Conservation (phyloP, 108 stramenopile genomes). For the Schizochytrium sp. region DNA sequence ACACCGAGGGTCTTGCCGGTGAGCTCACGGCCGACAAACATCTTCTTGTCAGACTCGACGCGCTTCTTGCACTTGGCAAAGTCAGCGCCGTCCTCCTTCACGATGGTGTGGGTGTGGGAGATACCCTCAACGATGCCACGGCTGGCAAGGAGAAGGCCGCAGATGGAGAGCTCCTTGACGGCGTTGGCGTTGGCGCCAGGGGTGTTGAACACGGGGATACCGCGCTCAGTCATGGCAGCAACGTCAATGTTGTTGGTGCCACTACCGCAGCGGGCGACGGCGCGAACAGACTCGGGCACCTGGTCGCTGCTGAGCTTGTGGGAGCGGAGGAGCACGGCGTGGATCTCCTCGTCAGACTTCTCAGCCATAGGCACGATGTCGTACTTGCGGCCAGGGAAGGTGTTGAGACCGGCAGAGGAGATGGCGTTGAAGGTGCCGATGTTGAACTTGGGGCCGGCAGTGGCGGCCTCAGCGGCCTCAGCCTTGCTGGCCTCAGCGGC, state of each 20-base stretch:
- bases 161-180: constrained; percentile 90
- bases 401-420: constrained; percentile 73
- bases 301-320: constrained; percentile 90
- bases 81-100: constrained; percentile 78
- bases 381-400: constrained; percentile 43
- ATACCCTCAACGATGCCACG: constrained; percentile 87
- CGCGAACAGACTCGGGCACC: constrained; percentile 83
- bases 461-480: constrained; percentile 14
- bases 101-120: constrained; percentile 86
- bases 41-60: constrained; percentile 91
- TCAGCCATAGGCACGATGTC: constrained; percentile 55
- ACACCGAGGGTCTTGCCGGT: constrained; percentile 92
- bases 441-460: constrained; percentile 77
- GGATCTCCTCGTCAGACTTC: constrained; percentile 66
- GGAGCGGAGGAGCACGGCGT: constrained; percentile 87
- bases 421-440: constrained; percentile 93
- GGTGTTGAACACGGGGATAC: constrained; percentile 96
- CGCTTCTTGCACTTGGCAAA: constrained; percentile 79
- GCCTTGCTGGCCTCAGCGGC: background rate
- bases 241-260: constrained; percentile 95
- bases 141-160: constrained; percentile 84
- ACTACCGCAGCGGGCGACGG: constrained; percentile 93
- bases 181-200: constrained; percentile 96
- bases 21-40: constrained; percentile 92
- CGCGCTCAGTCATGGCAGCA: constrained; percentile 87